Evolutionary conservation across 225 moss, liverwort and hornwort species (phyloP), one percentile per base, ranked within the genome.

Genomic region (Climacium dendroides): DNA sequence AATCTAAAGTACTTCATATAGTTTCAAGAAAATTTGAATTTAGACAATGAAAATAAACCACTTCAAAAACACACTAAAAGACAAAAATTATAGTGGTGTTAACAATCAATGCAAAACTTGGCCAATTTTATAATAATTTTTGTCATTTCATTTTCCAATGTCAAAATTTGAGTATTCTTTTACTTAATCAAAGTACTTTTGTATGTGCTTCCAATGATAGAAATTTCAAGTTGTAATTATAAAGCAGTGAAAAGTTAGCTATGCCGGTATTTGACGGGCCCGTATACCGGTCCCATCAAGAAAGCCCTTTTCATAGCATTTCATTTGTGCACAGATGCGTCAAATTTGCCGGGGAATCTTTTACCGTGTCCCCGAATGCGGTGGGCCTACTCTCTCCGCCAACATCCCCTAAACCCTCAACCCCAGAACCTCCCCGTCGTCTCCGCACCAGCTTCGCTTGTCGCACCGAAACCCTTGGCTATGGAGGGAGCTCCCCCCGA

Each of bases 401-500:
- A 78, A 58, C 39, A 11, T 39, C 1, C 37, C 37, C 37, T 26
- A 7, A 4, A 78, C 78, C 57, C 28, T 39, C 3, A 57, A 78
- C 15, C 37, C n/a, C 15, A 14, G 25, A 77, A n/a, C 2, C 23
- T 23, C 54, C 24, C 6, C 32, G 74, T 28, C 57, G 54, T n/a
- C 55, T 10, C 9, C 34, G 0, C 35, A 8, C 37, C 55, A 16
- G 23, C 55, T 37, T 4, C 39, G 26, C 28, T 17, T 58, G 78
- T 78, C 58, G 57, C 58, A 57, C 39, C 39, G 7, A 39, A 78
- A 28, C 37, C 28, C 13, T 13, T 67, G 85, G 92, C 89, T 87
- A 94, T 94, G 93, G 93, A 92, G 89, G 91, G 82, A 59, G 71
- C 84, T 48, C 52, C 60, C 13, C 25, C 41, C 9, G 87, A 91